Conservation (phyloP, 2,329 filamentous ascomycete genomes). For the Trichoderma sp. region DNA sequence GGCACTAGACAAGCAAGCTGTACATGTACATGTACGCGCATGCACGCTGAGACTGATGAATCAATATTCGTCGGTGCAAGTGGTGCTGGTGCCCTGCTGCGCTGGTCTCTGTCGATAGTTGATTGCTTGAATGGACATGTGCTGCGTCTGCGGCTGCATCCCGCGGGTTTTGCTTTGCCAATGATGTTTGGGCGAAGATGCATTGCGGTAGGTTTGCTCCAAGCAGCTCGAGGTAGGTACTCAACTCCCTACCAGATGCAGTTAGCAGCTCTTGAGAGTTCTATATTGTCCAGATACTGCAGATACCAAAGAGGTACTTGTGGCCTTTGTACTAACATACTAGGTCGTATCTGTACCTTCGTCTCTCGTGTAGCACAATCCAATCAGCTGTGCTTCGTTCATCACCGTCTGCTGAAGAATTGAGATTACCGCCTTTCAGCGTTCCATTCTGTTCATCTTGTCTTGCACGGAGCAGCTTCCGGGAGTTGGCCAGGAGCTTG, state of each 20-base stretch:
- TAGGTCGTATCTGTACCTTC: no score
- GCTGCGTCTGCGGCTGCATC: constrained; percentile 1
- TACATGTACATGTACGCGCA: not conserved
- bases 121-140: not conserved
- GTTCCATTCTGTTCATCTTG: not conserved
- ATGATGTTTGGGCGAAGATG: not conserved
- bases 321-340: not conserved
- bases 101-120: not conserved
- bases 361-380: not conserved
- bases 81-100: not conserved
- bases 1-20: not conserved
- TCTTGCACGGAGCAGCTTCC: constrained; percentile 7
- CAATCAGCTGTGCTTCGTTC: not conserved
- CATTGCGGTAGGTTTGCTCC: not conserved
- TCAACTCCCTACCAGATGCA: not conserved
- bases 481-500: constrained; percentile 11
- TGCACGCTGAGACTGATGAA: not conserved
- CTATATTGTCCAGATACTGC: not conserved
- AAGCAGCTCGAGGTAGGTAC: not conserved
- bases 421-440: not conserved
- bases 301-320: not conserved
- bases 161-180: not conserved
- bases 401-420: not conserved
- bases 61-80: not conserved
- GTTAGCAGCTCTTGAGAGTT: not conserved